Evolutionary conservation across 1,284 basidiomycete species (phyloP), one percentile per base, ranked within the genome.

Genomic region (Somion occarium): DNA sequence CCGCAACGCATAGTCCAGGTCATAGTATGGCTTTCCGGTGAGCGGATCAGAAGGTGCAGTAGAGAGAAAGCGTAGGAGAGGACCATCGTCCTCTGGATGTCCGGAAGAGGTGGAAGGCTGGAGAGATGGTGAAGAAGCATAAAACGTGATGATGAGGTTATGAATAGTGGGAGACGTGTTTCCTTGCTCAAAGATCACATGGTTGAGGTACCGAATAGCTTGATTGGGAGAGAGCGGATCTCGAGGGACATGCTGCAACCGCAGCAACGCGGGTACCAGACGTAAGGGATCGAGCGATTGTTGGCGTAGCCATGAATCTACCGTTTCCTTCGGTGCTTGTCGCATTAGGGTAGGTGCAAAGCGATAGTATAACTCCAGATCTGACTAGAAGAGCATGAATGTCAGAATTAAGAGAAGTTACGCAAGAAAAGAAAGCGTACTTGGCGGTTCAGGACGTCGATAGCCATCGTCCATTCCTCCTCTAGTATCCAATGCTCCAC

Each of bases 1-100:
- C 7, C 97, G 83, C 53, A 99, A 68, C 0, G 96, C 97, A 64
- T 98, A 99, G 71, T 99, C 95, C 37, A 99, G 80, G 61, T 99
- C 96, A 64, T 94, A 99, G 68, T 93, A 97, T 1, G 96, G 95
- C 63, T 85, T 85, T 2, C 83, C 84, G 0, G 91, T 91, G 20
- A 90, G 65, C 1, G 93, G 88, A 65, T 98, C 85, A 18, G 83
- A 79, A 1, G 91, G 93, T 1, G 91, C 87, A 0, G 81, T 81
- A n/a, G 83, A 82, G 37, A 99, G 79, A 73, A 97, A 98, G 22
- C 85, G 83, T 20, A 98, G 74, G 3, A 99, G 78, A 2, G 86
- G 82, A 1, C 77, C 85, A 59, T 97, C 95, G 59, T 92, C 87
- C 19, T 80, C 78, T 3, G 68, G 52, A 49, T 65, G 56, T 56